Percentiles rank a stretch among this genome's conserved stretches.
Evolutionary conservation across 768 basidiomycete species (phyloP).

Genomic region (Phanerodontia chrysosporium): DNA sequence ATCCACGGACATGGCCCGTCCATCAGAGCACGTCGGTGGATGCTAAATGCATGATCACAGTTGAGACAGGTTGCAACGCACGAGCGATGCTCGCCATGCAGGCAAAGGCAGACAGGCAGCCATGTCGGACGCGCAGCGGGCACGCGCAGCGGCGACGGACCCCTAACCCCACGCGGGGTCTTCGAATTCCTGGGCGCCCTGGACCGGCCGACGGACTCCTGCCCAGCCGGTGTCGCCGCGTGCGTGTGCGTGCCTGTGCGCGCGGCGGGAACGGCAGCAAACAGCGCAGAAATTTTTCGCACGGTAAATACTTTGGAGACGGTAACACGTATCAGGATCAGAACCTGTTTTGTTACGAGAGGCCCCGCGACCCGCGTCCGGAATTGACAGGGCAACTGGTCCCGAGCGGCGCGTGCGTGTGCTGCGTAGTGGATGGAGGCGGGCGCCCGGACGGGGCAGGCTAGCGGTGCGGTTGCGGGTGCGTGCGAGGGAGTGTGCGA

Average conservation of each 20-base stretch:
- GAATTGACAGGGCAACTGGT: neutral
- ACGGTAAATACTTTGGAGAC: neutral
- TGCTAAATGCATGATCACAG: neutral
- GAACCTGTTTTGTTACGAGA: neutral
- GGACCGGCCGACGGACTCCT: neutral
- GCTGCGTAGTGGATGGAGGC: neutral
- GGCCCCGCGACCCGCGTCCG: neutral
- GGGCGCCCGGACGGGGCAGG: neutral
- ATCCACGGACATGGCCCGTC: neutral
- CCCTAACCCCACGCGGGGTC: neutral
- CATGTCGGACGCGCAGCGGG: too few species aligned
- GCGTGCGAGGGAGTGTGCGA: too few species aligned
- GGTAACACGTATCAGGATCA: slow-evolving; percentile 5
- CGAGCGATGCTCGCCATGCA: neutral
- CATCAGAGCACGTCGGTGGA: slow-evolving; percentile 1
- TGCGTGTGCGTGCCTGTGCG: neutral
- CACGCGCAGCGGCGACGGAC: neutral
- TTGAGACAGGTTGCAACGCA: neutral
- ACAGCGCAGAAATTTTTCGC: neutral
- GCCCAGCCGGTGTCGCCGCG: neutral
- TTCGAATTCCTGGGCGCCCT: neutral
- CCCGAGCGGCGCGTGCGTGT: neutral
- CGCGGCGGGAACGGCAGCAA: neutral
- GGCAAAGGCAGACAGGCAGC: neutral
- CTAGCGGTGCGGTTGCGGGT: neutral